Conservation (phyloP, 305 asterid species). For the Fraxinus velutina region DNA sequence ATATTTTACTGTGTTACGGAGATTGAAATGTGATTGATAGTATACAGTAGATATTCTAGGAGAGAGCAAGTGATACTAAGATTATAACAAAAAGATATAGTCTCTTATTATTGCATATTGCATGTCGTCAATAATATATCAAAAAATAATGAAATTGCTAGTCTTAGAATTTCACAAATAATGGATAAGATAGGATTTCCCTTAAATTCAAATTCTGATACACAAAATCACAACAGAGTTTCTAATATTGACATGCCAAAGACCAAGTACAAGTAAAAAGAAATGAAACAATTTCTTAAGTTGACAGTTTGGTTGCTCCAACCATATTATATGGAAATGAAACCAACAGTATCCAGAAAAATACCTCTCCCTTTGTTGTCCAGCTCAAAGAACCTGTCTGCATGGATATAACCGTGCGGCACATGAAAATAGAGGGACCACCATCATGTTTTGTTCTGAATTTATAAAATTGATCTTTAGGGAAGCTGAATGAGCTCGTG, state of each 20-base stretch:
- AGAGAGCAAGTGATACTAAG: background rate
- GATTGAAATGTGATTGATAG: background rate
- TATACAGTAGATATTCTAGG: background rate
- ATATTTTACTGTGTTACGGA: background rate
- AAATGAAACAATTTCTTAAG: background rate
- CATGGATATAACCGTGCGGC: background rate
- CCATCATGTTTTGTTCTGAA: background rate
- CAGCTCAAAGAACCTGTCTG: background rate
- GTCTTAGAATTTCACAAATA: background rate
- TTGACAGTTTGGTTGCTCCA: background rate
- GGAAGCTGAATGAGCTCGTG: slow-evolving; percentile 3
- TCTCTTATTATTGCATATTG: background rate
- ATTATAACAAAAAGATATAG: background rate
- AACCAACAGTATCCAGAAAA: background rate
- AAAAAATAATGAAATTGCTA: background rate
- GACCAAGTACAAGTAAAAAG: background rate
- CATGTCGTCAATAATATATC: background rate
- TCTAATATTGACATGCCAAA: background rate
- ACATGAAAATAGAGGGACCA: slow-evolving; percentile 5
- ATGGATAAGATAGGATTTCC: background rate
- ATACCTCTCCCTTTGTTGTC: background rate
- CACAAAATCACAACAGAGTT: background rate
- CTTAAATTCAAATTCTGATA: background rate
- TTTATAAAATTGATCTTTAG: background rate
- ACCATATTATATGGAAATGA: background rate